A percentile compares a stretch with the other conserved stretches of the same genome.
These are phyloP conservation scores for Lactifluus volemus DNA, from an alignment of 768 basidiomycete species.

Conservation along the genomic window DNA sequence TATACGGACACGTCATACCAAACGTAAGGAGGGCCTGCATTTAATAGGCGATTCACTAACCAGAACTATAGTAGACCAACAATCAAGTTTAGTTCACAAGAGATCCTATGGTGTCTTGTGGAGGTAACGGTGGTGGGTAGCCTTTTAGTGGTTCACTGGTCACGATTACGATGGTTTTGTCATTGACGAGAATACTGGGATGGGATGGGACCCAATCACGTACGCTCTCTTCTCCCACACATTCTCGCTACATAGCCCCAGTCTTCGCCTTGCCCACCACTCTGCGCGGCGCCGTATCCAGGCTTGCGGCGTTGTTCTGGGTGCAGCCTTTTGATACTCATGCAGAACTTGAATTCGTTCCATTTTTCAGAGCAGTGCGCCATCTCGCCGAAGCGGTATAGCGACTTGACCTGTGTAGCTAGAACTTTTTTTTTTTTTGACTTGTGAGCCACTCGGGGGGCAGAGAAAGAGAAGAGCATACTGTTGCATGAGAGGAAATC, in stretches of 20 bases:
- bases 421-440: slow-evolving; percentile 6
- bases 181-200: background rate
- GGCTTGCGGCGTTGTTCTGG: slow-evolving; percentile 69
- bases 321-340: slow-evolving; percentile 70
- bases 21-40: background rate
- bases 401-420: slow-evolving; percentile 67
- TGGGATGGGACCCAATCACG: slow-evolving; percentile 24
- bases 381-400: slow-evolving; percentile 79
- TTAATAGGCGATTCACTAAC: background rate
- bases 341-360: slow-evolving; percentile 93
- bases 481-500: slow-evolving; percentile 66
- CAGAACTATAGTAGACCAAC: background rate
- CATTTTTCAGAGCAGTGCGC: slow-evolving; percentile 66
- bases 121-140: slow-evolving; percentile 33
- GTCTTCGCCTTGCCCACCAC: slow-evolving; percentile 83
- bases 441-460: background rate
- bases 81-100: background rate
- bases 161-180: background rate
- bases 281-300: slow-evolving; percentile 87
- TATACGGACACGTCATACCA: background rate
- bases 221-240: slow-evolving; percentile 88
- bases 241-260: slow-evolving; percentile 83
- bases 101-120: background rate
- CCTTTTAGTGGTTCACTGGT: slow-evolving; percentile 41
- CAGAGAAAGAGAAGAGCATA: slow-evolving; percentile 22